phyloP scores from a whole-genome alignment of 2,329 filamentous ascomycete species.

The Juglanconis juglandina region DNA sequence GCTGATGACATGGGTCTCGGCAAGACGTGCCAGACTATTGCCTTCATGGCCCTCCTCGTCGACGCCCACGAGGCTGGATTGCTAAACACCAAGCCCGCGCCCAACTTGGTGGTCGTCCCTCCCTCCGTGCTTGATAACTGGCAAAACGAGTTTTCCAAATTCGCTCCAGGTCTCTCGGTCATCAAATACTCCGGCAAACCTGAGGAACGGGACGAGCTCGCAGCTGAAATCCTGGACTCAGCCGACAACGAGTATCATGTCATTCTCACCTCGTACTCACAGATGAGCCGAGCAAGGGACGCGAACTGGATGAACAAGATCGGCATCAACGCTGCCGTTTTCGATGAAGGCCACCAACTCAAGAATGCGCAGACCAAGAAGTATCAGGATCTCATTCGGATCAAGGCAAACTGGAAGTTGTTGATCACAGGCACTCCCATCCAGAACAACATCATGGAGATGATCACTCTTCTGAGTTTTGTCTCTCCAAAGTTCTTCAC shows the following conservation, averaged over 20 bases:
- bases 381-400: slow-evolving; percentile 74
- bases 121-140: slow-evolving; percentile 95
- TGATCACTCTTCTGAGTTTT: slow-evolving; percentile 87
- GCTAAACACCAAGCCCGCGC: slow-evolving; percentile 47
- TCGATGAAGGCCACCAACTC: slow-evolving; percentile 90
- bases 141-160: slow-evolving; percentile 83
- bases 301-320: slow-evolving; percentile 48
- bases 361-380: slow-evolving; percentile 83
- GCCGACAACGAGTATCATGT: slow-evolving; percentile 19
- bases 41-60: slow-evolving; percentile 80
- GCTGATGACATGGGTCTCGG: slow-evolving; percentile 97
- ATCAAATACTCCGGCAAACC: slow-evolving; percentile 68
- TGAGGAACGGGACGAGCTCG: slow-evolving; percentile 63
- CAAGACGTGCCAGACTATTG: slow-evolving; percentile 95
- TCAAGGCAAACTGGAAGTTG: slow-evolving; percentile 78
- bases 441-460: slow-evolving; percentile 90
- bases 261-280: slow-evolving; percentile 40
- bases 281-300: slow-evolving; percentile 52
- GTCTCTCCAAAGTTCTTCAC: slow-evolving; percentile 84
- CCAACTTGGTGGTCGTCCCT: slow-evolving; percentile 84
- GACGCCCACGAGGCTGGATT: slow-evolving; percentile 49
- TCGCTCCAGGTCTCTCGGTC: slow-evolving; percentile 74
- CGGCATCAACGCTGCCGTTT: slow-evolving; percentile 61
- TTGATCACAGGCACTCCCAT: slow-evolving; percentile 88
- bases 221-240: slow-evolving; percentile 41